Evolutionary conservation across 257 asterid genomes (phyloP).

Genomic region (Leptodermis oblonga): DNA sequence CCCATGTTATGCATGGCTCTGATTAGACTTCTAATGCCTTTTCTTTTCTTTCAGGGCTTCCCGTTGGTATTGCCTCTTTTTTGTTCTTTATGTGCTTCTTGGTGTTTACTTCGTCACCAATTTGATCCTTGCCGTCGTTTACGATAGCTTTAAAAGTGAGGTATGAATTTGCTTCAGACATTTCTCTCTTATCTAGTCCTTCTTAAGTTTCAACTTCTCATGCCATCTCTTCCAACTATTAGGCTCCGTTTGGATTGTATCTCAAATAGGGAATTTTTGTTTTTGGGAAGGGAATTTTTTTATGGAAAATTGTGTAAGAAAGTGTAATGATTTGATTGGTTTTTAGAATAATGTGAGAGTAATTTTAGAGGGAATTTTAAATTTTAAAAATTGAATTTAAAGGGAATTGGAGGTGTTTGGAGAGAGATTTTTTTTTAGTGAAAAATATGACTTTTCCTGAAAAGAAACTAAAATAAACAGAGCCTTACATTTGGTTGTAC

Average conservation of each 20-base stretch:
- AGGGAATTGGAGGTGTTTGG: no score
- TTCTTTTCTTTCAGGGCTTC: constrained; percentile 60
- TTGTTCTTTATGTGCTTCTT: constrained; percentile 80
- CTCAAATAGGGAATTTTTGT: no score
- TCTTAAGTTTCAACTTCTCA: background rate
- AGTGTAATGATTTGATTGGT: no score
- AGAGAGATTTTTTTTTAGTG: no score
- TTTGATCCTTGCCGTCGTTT: constrained; percentile 96
- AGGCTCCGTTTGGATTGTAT: no score
- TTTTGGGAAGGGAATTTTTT: no score
- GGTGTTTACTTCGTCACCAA: constrained; percentile 99
- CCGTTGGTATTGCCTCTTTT: constrained; percentile 78
- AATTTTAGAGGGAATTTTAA: no score
- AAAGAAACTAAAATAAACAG: no score
- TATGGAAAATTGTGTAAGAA: no score
- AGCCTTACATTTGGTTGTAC: background rate
- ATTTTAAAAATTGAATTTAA: no score
- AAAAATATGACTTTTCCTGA: no score
- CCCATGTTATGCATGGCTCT: background rate
- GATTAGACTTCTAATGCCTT: constrained; percentile 22
- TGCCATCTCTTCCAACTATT: background rate
- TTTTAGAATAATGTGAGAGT: no score
- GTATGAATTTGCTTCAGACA: constrained; percentile 34
- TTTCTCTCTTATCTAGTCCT: background rate
- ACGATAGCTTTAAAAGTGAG: constrained; percentile 95